Base-by-base conservation (phyloP, 164 flowering plant genomes). In the Platanus orientalis region DNA sequence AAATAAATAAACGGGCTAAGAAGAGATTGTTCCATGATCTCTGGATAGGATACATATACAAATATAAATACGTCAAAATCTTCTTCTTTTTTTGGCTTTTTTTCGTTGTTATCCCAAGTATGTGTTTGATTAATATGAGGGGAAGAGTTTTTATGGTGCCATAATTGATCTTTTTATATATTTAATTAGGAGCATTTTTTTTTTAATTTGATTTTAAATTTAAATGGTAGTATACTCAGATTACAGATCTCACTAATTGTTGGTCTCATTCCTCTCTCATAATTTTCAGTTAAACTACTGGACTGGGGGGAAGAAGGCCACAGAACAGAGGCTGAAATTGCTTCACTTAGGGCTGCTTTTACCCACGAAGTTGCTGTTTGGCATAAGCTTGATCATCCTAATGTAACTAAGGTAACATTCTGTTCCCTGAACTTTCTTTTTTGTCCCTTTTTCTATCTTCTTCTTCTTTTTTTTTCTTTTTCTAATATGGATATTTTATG, bases 301-400 rank as follows among this genome's bases (percentile, higher is more conserved):
- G 98, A 94, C 68, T 94, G 97, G 97, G 98, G 97, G 39, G 96
- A 89, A 71, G 98, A 87, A 48, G 93, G 93, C 57, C 87, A 87
- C 66, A 80, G 92, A 73, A 74, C 96, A 17, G 96, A 89, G 52
- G 88, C 97, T 68, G 97, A 94, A 80, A 75, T 89, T 68, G 65
- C 86, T 42, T 78, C 91, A 4, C 72, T 91, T 10, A 84, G 96
- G 58, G 67, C 91, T 42, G 88, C 95, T 52, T 94, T 94, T 75
- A 65, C 83, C 0, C 98, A 94, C 76, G 98, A 94, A 80, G 96
- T 94, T 63, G 90, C 83, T 57, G 98, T 94, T n/a, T 94, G 98
- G 97, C 96, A 91, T 76, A 91, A 91, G 75, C 96, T 94, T 57
- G 89, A 89, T 70, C 98, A 94, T 75, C 98, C 98, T 45, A 94